Evolutionary conservation across 768 basidiomycete species (phyloP), one percentile per base, ranked within the genome.

Genomic region (Tylopilus cervinicoccineus): DNA sequence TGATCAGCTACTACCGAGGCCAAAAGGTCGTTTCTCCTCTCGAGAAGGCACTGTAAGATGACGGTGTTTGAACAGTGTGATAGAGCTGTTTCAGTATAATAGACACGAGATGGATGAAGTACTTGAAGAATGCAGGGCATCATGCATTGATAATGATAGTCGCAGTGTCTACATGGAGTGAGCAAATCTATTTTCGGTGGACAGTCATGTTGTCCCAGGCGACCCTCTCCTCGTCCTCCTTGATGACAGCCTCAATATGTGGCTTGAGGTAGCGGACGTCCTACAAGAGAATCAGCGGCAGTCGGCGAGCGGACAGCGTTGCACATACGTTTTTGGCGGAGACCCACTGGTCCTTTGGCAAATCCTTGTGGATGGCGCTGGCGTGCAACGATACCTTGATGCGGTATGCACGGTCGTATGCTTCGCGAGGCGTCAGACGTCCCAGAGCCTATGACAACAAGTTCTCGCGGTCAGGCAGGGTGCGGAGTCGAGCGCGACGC

Each of bases 381-480:
- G 80, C 76, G 46, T 95, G 92, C 16, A 68, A 27, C 22, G 88
- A 86, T n/a, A 83, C 72, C 66, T 92, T 90, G 68, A 94, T 73
- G 53, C 96, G 88, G 80, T 74, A 96, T 48, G 82, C 81, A 52
- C 96, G 90, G 77, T 96, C 94, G 70, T 93, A 97, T 28, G 74
- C 64, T 72, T 97, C 84, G 40, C 79, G 77, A 27, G 80, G 76
- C 38, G 89, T 82, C 63, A 99, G 73, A 61, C 95, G 93, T 37
- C 63, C 66, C 54, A 99, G 69, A 29, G 95, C 95, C 94, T 97
- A 59, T 49, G 56, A 57, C 38, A 31, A 24, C 32, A 33, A 24
- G 17, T 38, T 29, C 47, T 51, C n/a, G 27, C 26, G n/a, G 13
- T 47, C 39, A 29, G 29, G 14, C 38, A 36, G 20, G 10, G 10